Conservation (phyloP, 805 yeast species). For the Starmerella potacharoeniae region DNA sequence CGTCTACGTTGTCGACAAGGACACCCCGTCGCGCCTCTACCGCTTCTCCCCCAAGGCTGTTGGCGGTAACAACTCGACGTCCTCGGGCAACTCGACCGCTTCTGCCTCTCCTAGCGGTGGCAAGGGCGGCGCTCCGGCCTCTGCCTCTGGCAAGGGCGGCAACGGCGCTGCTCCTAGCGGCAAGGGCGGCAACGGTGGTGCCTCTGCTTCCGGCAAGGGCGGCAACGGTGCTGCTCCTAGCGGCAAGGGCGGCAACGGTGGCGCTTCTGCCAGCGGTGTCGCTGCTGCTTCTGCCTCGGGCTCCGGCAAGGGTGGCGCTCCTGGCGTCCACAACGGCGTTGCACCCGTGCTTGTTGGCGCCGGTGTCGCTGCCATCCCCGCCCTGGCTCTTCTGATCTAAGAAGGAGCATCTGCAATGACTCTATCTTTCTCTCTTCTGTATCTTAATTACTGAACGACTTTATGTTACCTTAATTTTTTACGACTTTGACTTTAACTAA, state of each 20-base stretch:
- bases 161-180: background rate
- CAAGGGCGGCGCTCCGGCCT: background rate
- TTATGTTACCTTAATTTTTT: background rate
- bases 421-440: background rate
- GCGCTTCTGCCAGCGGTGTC: background rate
- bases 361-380: background rate
- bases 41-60: constrained; percentile 9
- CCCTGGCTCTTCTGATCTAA: background rate
- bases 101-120: background rate
- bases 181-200: background rate
- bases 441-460: background rate
- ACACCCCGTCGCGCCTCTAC: constrained; percentile 1
- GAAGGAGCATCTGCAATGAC: background rate
- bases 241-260: background rate
- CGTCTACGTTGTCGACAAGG: constrained; percentile 12
- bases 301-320: background rate
- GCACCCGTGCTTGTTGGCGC: background rate
- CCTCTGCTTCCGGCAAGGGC: background rate
- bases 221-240: background rate
- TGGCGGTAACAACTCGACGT: background rate
- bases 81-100: background rate
- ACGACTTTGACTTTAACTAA: background rate
- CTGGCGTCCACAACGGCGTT: background rate
- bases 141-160: background rate
- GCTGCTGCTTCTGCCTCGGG: background rate